Evolutionary conservation across 306 rosid species (phyloP), one percentile per base, ranked within the genome.

Genomic region (Cucurbita maxima): DNA sequence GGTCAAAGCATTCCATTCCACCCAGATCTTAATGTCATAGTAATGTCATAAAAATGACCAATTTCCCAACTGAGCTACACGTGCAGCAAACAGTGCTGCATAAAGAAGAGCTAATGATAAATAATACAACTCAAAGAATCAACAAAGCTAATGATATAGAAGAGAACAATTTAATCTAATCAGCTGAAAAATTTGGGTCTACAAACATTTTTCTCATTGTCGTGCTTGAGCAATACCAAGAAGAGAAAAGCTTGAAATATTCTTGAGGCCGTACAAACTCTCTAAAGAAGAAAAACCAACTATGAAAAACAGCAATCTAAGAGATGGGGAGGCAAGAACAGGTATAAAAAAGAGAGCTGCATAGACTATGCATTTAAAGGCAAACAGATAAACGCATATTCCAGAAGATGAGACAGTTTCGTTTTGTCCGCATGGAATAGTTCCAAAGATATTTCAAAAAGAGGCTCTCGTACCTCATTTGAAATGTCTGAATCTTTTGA

Each of bases 401-500:
- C 25, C 71, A 40, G 53, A 18, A 64, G 9, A 43, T 64, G 54
- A 43, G n/a, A 18, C 8, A 41, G 52, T 7, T 22, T 19, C 19
- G 11, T 44, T 43, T 13, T 12, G 11, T 67, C 9, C 20, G 12
- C 45, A 19, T 74, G 69, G 60, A 78, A 80, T 58, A 16, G 43
- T 72, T n/a, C 30, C 11, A 64, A 61, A 52, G 61, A 71, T 72
- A 30, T 5, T 22, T 41, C 43, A 44, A 36, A 72, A 52, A 68
- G 77, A 22, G 70, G 16, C 62, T 69, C 70, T 53, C 48, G 71
- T 79, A 90, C 97, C 97, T 85, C 58, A 72, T 71, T 71, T 62
- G 71, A 70, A 43, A 40, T 50, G 82, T 58, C 79, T 74, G 91
- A 78, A 79, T 64, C 72, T 80, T 80, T 55, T 64, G 81, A 82